A percentile compares a stretch with the other conserved stretches of the same genome.
Conservation (phyloP, 2,329 filamentous ascomycete species). For the Cladosporium sp. region DNA sequence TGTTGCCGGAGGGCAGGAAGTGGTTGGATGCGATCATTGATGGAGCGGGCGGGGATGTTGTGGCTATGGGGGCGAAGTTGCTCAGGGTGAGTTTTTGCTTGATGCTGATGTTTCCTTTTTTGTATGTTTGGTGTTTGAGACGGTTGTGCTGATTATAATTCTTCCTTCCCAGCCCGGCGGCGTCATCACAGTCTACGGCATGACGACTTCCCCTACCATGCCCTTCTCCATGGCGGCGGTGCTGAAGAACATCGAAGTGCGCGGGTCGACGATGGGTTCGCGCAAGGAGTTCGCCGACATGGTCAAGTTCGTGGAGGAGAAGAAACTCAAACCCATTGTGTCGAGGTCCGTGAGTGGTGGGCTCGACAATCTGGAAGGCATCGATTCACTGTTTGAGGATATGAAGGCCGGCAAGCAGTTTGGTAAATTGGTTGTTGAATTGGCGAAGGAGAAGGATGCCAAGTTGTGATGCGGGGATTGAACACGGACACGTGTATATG, state of each 20-base stretch:
- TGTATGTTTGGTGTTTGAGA: too few relatives aligned
- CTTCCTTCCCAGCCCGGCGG: constrained; percentile 58
- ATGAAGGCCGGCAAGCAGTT: constrained; percentile 86
- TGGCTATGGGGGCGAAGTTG: constrained; percentile 63
- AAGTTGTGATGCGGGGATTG: neutral
- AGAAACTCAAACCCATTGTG: constrained; percentile 72
- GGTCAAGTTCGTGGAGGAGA: constrained; percentile 72
- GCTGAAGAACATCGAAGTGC: constrained; percentile 81
- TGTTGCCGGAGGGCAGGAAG: constrained; percentile 62
- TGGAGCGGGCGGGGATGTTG: constrained; percentile 81
- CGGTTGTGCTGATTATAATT: too few relatives aligned
- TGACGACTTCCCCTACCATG: constrained; percentile 85
- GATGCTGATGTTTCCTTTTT: too few relatives aligned
- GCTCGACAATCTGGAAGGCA: constrained; percentile 70
- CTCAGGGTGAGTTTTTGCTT: constrained; percentile 63
- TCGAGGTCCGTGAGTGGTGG: constrained; percentile 63
- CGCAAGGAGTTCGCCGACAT: constrained; percentile 86
- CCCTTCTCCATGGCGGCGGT: constrained; percentile 80
- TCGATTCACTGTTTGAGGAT: constrained; percentile 79
- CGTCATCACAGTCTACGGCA: constrained; percentile 82
- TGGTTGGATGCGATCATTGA: constrained; percentile 83
- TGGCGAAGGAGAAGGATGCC: constrained; percentile 35
- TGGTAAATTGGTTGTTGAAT: constrained; percentile 83
- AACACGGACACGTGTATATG: too few relatives aligned
- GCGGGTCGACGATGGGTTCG: constrained; percentile 87